Conservation (phyloP, 1,139 yeast species). For the Wickerhamomyces sp. region DNA sequence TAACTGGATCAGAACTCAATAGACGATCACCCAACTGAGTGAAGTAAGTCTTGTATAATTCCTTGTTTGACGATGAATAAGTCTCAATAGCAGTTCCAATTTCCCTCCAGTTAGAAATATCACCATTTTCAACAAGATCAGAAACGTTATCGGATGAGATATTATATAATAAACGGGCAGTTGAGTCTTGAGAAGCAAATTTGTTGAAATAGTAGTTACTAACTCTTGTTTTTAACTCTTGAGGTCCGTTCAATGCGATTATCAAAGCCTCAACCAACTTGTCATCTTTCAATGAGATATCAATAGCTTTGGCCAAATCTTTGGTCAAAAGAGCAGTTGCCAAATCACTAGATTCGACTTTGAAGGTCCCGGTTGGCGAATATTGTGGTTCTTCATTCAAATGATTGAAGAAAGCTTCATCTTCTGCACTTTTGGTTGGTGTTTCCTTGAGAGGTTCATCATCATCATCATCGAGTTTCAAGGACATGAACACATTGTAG, state of each 20-base stretch:
- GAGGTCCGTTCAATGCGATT: constrained; percentile 70
- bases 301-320: constrained; percentile 63
- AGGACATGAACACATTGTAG: constrained; percentile 30
- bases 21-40: constrained; percentile 73
- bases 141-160: constrained; percentile 54
- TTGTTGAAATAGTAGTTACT: constrained; percentile 65
- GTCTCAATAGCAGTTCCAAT: constrained; percentile 68
- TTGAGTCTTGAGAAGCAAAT: constrained; percentile 46
- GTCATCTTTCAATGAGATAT: constrained; percentile 57
- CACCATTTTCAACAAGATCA: constrained; percentile 76
- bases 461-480: constrained; percentile 28
- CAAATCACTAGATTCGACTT: constrained; percentile 40
- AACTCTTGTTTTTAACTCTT: constrained; percentile 59
- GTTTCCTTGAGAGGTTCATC: constrained; percentile 14
- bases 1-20: constrained; percentile 34
- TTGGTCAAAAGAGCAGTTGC: constrained; percentile 58
- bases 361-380: constrained; percentile 39
- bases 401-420: constrained; percentile 31
- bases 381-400: constrained; percentile 27
- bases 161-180: constrained; percentile 71
- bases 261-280: constrained; percentile 75
- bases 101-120: constrained; percentile 77
- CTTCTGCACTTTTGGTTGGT: constrained; percentile 20
- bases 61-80: constrained; percentile 40
- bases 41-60: constrained; percentile 48